Evolutionary conservation across 345 rosid species (phyloP).

Genomic region (Citrus unshiu): DNA sequence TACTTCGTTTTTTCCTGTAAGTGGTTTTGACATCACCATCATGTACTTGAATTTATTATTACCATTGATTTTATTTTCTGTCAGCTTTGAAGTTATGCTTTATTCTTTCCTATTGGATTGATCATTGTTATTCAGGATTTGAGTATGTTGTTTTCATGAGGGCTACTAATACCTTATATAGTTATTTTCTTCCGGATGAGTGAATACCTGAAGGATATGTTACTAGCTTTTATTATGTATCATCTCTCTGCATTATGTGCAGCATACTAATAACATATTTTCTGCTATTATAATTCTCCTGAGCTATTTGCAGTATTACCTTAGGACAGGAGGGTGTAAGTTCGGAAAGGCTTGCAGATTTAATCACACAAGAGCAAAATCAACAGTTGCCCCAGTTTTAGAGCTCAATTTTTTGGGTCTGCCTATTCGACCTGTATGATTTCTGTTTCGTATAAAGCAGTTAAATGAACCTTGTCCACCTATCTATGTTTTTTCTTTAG

Average conservation of each 20-base stretch:
- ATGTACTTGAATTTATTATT: neutral
- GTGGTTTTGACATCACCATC: neutral
- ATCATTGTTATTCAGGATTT: neutral
- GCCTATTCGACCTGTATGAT: conserved; percentile 68
- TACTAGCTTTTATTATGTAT: neutral
- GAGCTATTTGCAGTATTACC: conserved; percentile 65
- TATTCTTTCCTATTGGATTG: neutral
- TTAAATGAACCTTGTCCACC: neutral
- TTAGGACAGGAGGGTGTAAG: conserved; percentile 93
- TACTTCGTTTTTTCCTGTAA: neutral
- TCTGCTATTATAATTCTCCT: conserved; percentile 15
- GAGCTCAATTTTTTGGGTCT: conserved; percentile 89
- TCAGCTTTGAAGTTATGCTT: neutral
- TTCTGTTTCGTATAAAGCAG: neutral
- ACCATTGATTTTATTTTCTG: neutral
- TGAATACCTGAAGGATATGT: neutral
- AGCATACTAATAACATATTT: conserved; percentile 13
- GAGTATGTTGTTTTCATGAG: neutral
- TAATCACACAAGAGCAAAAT: conserved; percentile 57
- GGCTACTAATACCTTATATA: neutral
- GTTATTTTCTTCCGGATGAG: neutral
- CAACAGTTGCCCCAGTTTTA: conserved; percentile 24
- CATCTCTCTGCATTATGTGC: neutral
- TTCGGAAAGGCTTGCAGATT: conserved; percentile 81
- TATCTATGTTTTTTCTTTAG: neutral